Evolutionary conservation across 2,329 filamentous ascomycete genomes (phyloP), one percentile per base, ranked within the genome.

Genomic region (Cercospora beticola): DNA sequence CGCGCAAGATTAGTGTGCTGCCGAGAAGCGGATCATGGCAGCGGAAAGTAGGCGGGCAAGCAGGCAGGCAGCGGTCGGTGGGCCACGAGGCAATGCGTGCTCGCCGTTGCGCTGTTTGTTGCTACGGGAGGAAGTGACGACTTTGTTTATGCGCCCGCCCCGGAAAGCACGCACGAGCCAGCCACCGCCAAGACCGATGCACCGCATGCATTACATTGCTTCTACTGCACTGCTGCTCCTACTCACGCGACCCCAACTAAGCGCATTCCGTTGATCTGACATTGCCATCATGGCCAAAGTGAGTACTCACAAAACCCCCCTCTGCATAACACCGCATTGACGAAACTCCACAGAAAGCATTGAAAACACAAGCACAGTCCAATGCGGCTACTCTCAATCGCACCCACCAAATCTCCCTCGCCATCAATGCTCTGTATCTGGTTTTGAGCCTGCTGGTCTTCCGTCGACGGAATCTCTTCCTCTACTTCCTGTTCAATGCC

Each of bases 321-420:
- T 18, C 10, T 14, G 12, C 46, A 26, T 26, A 12, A 26, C 52
- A 16, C 60, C 12, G 59, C 31, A 60, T 36, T 58, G 33, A 60
- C 58, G 3, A 10, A 2, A 2, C 16, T 36, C 14, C 56, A 2
- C 71, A 85, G 83, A 85, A 85, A 85, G 82, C 83, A 66, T 81
- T 82, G 71, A 86, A 85, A 73, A 84, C 86, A 52, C 86, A 90
- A 65, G 95, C 95, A 67, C 91, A 90, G 74, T 61, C 57, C 31
- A 73, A 73, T 64, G 84, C 87, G 58, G 84, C 88, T 36, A 85
- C 91, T 54, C 89, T 99, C 58, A 92, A 90, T 78, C 92, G 89
- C 77, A 92, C 95, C 28, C 94, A 97, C 79, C 83, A 92, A 65
- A 90, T 91, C 70, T 90, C 92, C 57, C 83, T 92, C 70, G 77